These are phyloP conservation scores for Oxytropis ochrocephala DNA, from an alignment of 306 rosid species.

Conservation along the genomic window DNA sequence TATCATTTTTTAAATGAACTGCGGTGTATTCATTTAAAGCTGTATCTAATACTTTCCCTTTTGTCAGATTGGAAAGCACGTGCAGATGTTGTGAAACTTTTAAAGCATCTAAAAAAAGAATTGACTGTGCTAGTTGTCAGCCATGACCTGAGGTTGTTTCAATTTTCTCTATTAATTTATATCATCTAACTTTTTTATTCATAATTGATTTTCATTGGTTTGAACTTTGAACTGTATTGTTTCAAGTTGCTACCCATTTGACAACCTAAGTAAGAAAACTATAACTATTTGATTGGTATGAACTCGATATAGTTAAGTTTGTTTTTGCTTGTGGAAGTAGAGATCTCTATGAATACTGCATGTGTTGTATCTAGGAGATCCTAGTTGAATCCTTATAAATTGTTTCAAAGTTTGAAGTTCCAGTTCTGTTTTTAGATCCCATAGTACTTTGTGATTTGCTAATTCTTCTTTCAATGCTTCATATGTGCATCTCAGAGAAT, in stretches of 20 bases:
- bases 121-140: conserved; percentile 79
- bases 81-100: conserved; percentile 81
- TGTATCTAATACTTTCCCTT: conserved; percentile 5
- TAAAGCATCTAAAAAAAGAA: conserved; percentile 73
- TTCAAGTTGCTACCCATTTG: not conserved
- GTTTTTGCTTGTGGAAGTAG: not conserved
- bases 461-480: conserved; percentile 26
- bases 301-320: not conserved
- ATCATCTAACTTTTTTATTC: not conserved
- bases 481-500: conserved; percentile 59
- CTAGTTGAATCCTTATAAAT: not conserved
- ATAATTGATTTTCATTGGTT: conserved; percentile 2
- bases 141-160: conserved; percentile 72
- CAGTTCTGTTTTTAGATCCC: conserved; percentile 7
- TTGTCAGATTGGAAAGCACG: conserved; percentile 92
- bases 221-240: no score
- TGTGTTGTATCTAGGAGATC: not conserved
- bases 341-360: not conserved
- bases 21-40: not conserved
- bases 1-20: not conserved
- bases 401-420: not conserved
- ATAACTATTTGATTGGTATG: not conserved
- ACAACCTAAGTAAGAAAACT: not conserved
- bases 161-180: conserved; percentile 4
- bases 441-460: not conserved